Percentiles rank a stretch among this genome's conserved stretches.
Evolutionary conservation across 768 basidiomycete species (phyloP).

Genomic region (Tulasnella sp.): DNA sequence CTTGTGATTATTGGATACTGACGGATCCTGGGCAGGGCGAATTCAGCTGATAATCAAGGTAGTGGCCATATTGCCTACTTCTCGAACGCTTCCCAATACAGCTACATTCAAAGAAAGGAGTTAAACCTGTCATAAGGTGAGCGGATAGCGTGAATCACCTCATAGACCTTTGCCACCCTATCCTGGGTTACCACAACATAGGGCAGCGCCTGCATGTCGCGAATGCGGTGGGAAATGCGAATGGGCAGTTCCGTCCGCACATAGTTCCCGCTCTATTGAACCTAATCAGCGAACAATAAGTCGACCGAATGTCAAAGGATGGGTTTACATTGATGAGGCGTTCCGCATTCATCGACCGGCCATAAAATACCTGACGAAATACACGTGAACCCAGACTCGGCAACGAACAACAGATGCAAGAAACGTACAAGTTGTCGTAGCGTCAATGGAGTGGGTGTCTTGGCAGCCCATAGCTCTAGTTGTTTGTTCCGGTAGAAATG

Average conservation of each 20-base stretch:
- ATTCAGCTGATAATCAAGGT: too few relatives aligned
- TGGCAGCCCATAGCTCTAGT: constrained; percentile 66
- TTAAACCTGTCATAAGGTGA: not conserved
- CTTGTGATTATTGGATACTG: constrained; percentile 59
- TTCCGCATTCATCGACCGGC: constrained; percentile 69
- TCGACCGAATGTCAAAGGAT: constrained; percentile 65
- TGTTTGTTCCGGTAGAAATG: constrained; percentile 73
- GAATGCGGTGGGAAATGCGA: constrained; percentile 73
- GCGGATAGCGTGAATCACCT: constrained; percentile 33
- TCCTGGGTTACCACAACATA: constrained; percentile 81
- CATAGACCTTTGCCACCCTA: constrained; percentile 69
- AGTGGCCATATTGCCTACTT: constrained; percentile 45
- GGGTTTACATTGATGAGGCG: constrained; percentile 40
- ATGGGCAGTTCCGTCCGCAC: constrained; percentile 82
- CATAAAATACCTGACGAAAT: constrained; percentile 60
- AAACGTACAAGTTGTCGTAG: constrained; percentile 60
- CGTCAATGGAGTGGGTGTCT: constrained; percentile 56
- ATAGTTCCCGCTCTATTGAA: constrained; percentile 68
- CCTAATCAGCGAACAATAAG: constrained; percentile 34
- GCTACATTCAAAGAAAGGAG: constrained; percentile 30
- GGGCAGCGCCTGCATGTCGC: constrained; percentile 76
- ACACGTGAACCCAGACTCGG: not conserved
- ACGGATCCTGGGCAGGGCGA: constrained; percentile 41
- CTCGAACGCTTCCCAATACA: constrained; percentile 81
- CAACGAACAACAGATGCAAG: not conserved